These are phyloP conservation scores for Saccharum hybrid DNA, from an alignment of 202 grass and related monocot species.

Conservation along the genomic window DNA sequence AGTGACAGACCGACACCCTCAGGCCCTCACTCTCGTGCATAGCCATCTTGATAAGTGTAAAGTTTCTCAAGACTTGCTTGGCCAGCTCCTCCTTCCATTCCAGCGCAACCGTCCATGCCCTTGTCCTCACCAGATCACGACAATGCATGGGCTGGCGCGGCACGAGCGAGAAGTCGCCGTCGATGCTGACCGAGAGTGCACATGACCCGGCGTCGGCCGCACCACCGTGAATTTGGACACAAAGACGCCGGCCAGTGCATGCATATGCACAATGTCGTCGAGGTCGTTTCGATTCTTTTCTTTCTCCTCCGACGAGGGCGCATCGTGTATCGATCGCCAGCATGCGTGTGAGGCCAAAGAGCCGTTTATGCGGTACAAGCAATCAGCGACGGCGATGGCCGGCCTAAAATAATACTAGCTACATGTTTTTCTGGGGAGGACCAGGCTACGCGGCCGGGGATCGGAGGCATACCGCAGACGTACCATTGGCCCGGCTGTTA, in stretches of 20 bases:
- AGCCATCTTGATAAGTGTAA: conserved; percentile 23
- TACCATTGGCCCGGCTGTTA: conserved; percentile 13
- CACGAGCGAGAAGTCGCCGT: conserved; percentile 15
- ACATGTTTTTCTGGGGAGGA: background rate
- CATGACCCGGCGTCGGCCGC: conserved; percentile 1
- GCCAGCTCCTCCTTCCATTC: too few species aligned
- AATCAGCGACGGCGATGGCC: conserved; percentile 24
- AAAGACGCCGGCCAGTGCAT: too few species aligned
- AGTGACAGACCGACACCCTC: background rate
- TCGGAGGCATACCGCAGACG: background rate
- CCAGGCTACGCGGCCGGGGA: conserved; percentile 1
- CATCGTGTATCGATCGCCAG: background rate
- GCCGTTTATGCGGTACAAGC: conserved; percentile 13
- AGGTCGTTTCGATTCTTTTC: background rate
- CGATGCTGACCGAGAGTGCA: conserved; percentile 30
- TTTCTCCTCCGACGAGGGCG: background rate
- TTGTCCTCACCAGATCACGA: background rate
- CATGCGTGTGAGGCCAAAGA: background rate
- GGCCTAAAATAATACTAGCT: conserved; percentile 15
- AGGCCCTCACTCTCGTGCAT: too few species aligned
- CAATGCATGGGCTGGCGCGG: background rate
- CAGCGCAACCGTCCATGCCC: too few species aligned
- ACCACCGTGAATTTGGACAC: background rate
- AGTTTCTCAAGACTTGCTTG: conserved; percentile 6
- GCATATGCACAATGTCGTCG: background rate